phyloP scores from a whole-genome alignment of 306 rosid species.

The Betula pendula region DNA sequence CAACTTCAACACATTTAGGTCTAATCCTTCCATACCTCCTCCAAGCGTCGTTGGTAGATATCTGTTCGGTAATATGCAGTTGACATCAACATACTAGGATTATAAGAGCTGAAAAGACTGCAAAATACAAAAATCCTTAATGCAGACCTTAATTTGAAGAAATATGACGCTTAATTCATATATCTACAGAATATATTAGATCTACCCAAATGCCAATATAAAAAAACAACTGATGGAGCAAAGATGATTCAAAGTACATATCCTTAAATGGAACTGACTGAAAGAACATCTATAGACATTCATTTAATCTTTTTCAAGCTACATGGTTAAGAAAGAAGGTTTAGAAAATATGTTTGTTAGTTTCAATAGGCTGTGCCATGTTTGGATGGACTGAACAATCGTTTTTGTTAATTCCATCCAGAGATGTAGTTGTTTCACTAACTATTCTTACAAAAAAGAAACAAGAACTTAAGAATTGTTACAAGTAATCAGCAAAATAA shows the following conservation, averaged over 20 bases:
- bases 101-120: conserved; percentile 81
- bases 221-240: background rate
- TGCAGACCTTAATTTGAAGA: conserved; percentile 19
- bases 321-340: background rate
- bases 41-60: conserved; percentile 70
- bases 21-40: conserved; percentile 58
- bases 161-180: conserved; percentile 14
- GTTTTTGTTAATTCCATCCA: background rate
- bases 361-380: background rate
- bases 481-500: background rate
- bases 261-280: background rate
- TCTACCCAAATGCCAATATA: background rate
- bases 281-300: background rate
- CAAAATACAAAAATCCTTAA: conserved; percentile 35
- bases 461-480: background rate
- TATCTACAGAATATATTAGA: background rate
- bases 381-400: background rate
- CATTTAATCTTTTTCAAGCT: background rate
- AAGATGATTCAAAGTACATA: background rate
- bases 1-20: background rate
- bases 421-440: background rate
- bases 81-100: conserved; percentile 90
- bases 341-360: background rate
- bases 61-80: conserved; percentile 82
- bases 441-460: background rate